Conservation (phyloP, 2,329 filamentous ascomycete species). For the Scedosporium boydii region DNA sequence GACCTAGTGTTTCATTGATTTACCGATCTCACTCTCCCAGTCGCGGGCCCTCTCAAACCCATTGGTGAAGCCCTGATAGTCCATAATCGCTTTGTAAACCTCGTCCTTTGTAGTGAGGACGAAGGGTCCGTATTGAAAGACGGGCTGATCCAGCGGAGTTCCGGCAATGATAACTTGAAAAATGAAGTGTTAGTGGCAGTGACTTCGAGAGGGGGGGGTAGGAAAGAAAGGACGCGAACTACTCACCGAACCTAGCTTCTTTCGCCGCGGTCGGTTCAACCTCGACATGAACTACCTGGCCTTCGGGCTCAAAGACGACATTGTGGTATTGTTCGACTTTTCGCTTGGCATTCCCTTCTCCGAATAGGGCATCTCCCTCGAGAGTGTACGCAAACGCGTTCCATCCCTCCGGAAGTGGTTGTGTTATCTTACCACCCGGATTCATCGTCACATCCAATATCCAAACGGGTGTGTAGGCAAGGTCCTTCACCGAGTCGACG, state of each 20-base stretch:
- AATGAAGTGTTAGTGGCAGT: constrained; percentile 5
- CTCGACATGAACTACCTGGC: constrained; percentile 64
- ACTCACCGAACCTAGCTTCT: constrained; percentile 38
- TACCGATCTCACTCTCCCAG: constrained; percentile 83
- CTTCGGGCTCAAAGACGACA: constrained; percentile 74
- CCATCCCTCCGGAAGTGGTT: constrained; percentile 71
- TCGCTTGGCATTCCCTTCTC: constrained; percentile 37
- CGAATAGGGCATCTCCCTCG: constrained; percentile 60
- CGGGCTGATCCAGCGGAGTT: constrained; percentile 66
- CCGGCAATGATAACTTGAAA: constrained; percentile 60
- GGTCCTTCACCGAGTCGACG: constrained; percentile 76
- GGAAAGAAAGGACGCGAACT: not conserved
- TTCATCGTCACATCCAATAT: constrained; percentile 72
- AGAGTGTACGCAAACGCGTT: constrained; percentile 85
- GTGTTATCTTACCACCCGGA: constrained; percentile 68
- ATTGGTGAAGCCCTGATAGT: constrained; percentile 64
- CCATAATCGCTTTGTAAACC: constrained; percentile 66
- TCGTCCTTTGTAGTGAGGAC: constrained; percentile 65
- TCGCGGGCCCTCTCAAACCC: constrained; percentile 71
- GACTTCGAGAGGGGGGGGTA: not conserved
- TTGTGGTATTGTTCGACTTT: constrained; percentile 69
- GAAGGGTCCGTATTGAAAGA: constrained; percentile 80
- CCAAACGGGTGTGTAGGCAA: constrained; percentile 98
- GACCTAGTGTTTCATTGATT: constrained; percentile 47
- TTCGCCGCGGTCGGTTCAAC: constrained; percentile 57